A percentile compares a stretch with the other conserved stretches of the same genome.
Evolutionary conservation across 352 stramenopile genomes (phyloP).

Genomic region (Phytophthora syringae): DNA sequence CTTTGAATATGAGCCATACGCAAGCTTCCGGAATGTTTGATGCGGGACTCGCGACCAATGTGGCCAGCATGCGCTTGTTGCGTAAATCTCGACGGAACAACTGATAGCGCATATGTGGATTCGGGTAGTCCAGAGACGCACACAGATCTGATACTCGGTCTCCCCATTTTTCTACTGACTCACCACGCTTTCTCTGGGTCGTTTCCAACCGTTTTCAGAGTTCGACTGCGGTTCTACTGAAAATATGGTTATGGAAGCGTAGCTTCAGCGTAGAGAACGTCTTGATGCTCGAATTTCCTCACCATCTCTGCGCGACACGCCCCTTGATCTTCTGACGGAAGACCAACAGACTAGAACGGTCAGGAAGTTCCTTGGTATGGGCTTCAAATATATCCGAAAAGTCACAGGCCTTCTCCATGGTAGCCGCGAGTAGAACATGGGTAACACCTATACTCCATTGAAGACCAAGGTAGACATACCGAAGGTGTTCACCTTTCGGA

Average conservation of each 20-base stretch:
- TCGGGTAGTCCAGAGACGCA: slow-evolving; percentile 5
- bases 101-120: no score
- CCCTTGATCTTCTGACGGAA: neutral
- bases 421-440: no score
- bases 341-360: no score
- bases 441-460: no score
- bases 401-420: no score
- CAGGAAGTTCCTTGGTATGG: no score
- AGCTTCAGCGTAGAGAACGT: neutral
- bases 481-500: no score
- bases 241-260: slow-evolving; percentile 2
- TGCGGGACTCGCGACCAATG: neutral
- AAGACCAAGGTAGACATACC: no score
- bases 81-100: neutral
- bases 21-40: neutral
- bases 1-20: slow-evolving; percentile 3
- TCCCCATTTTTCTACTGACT: slow-evolving; percentile 10
- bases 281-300: slow-evolving; percentile 2
- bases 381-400: no score
- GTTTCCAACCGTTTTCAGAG: neutral
- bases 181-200: neutral
- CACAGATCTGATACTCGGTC: slow-evolving; percentile 2
- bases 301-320: neutral
- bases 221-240: neutral
- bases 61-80: neutral